Evolutionary conservation across 2,329 filamentous ascomycete genomes (phyloP).

Genomic region (Nemania sp.): DNA sequence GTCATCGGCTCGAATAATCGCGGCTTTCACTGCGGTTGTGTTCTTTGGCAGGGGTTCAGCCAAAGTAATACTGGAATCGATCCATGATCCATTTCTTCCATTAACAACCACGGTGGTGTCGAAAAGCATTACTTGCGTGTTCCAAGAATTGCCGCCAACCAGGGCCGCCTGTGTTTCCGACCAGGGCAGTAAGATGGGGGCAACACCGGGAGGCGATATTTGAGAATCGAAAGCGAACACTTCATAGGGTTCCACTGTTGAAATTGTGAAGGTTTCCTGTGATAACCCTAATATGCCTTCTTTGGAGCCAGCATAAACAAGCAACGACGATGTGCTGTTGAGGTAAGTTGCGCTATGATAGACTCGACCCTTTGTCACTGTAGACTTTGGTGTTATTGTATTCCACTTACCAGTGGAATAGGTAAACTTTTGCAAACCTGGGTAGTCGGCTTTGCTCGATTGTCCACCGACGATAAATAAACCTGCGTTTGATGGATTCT

Average conservation of each 20-base stretch:
- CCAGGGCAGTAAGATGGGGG: constrained; percentile 77
- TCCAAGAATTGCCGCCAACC: constrained; percentile 71
- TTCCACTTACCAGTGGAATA: constrained; percentile 60
- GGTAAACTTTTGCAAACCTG: constrained; percentile 73
- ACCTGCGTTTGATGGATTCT: constrained; percentile 61
- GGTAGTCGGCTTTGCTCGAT: constrained; percentile 59
- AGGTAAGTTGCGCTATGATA: constrained; percentile 80
- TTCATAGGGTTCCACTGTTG: constrained; percentile 65
- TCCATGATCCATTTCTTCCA: constrained; percentile 58
- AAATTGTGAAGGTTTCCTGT: constrained; percentile 76
- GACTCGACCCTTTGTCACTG: constrained; percentile 68
- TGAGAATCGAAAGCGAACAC: constrained; percentile 63
- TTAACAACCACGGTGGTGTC: constrained; percentile 48
- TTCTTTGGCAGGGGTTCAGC: constrained; percentile 63
- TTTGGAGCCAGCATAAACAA: constrained; percentile 80
- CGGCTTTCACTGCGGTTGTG: constrained; percentile 60
- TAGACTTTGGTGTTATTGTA: constrained; percentile 48
- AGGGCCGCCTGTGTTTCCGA: constrained; percentile 71
- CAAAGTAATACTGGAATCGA: constrained; percentile 67
- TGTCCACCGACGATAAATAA: constrained; percentile 84
- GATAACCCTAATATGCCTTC: constrained; percentile 63
- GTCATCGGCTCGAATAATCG: constrained; percentile 73
- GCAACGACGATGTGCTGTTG: constrained; percentile 68
- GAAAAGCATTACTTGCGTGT: constrained; percentile 75
- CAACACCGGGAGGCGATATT: constrained; percentile 63